A percentile compares a stretch with the other conserved stretches of the same genome.
phyloP scores from a whole-genome alignment of 352 stramenopile species.

The Phytophthora meadii region DNA sequence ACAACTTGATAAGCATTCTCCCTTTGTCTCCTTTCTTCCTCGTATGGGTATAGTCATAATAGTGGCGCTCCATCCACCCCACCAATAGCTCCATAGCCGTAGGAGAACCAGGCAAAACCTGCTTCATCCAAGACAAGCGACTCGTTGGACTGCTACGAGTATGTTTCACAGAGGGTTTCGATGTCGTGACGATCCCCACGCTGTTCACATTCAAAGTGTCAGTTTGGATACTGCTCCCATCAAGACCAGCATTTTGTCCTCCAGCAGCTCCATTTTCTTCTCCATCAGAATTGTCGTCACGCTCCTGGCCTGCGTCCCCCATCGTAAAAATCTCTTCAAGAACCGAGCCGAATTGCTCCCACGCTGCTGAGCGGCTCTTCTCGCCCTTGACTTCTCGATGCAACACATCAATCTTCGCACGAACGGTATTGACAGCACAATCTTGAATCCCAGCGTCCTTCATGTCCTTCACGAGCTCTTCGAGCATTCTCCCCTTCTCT shows the following conservation, averaged over 20 bases:
- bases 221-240: neutral
- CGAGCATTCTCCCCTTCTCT: constrained; percentile 32
- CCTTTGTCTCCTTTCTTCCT: constrained; percentile 39
- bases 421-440: constrained; percentile 31
- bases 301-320: constrained; percentile 27
- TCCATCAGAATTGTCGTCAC: constrained; percentile 5
- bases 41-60: constrained; percentile 29
- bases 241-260: neutral
- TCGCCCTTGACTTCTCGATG: constrained; percentile 34
- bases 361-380: constrained; percentile 31
- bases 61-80: constrained; percentile 29
- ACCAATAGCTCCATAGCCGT: constrained; percentile 37
- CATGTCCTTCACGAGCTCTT: constrained; percentile 29
- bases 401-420: constrained; percentile 35
- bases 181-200: neutral
- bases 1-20: constrained; percentile 28
- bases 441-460: constrained; percentile 29
- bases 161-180: constrained; percentile 19
- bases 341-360: constrained; percentile 36
- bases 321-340: constrained; percentile 41
- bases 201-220: neutral
- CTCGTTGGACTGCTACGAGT: constrained; percentile 16
- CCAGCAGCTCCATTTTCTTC: constrained; percentile 2
- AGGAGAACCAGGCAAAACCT: constrained; percentile 13
- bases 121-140: constrained; percentile 39